Conservation (phyloP, 2,329 filamentous ascomycete genomes). For the Colletotrichum sp. region DNA sequence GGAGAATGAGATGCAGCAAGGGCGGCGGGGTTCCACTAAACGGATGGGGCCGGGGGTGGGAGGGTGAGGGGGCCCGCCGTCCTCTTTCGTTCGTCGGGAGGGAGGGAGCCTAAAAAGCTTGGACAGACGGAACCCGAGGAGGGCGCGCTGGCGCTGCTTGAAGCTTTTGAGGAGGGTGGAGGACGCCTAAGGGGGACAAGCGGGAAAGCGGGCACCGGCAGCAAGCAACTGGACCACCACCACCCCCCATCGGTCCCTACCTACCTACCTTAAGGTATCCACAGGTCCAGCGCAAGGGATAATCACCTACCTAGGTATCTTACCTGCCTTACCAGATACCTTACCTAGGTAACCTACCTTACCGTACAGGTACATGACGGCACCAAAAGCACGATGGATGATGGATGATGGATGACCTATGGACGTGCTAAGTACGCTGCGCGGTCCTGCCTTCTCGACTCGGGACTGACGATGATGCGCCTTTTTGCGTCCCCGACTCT, state of each 20-base stretch:
- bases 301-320: no score
- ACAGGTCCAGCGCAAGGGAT: no score
- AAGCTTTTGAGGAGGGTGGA: background rate
- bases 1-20: background rate
- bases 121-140: constrained; percentile 15
- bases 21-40: constrained; percentile 16
- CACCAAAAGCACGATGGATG: background rate
- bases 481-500: background rate
- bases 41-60: constrained; percentile 16
- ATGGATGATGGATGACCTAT: background rate
- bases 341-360: background rate
- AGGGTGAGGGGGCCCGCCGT: constrained; percentile 9
- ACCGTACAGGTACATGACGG: background rate
- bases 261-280: no score
- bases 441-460: background rate
- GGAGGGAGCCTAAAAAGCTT: constrained; percentile 17
- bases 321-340: no score
- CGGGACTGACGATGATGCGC: background rate
- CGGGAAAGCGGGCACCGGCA: background rate
- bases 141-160: background rate
- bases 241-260: background rate
- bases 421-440: background rate
- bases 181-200: background rate
- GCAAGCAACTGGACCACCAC: background rate
- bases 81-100: constrained; percentile 2